Evolutionary conservation across 1,284 basidiomycete genomes (phyloP), one percentile per base, ranked within the genome.

Genomic region (Trichosporon asahii): DNA sequence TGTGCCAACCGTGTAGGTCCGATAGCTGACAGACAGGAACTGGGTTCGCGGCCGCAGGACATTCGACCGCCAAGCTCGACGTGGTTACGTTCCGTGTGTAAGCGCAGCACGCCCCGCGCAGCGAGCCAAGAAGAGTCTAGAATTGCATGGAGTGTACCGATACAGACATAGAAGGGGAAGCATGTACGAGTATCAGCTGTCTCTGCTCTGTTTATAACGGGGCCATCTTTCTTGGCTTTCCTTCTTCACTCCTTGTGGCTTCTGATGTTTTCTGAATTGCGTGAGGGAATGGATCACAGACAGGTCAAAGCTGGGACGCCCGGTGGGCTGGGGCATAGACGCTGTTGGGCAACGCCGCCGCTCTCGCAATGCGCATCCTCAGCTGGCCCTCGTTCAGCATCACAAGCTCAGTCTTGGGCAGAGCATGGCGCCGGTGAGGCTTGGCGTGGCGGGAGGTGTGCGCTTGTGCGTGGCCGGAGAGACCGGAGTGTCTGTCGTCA

Each of bases 31-130:
- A 23, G 7, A 15, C 66, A 93, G 91, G 92, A 23, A 95, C 93
- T 5, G 93, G 93, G 0, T 95, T 91, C 77, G 93, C 93, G 8
- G 91, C 91, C 40, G 93, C 93, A 23, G 93, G 93, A n/a, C 82
- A 93, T 72, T 91, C 93, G n/a, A 92, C 94, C 82, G 90, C 78
- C 27, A 81, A 80, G 67, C 76, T 75, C 40, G 71, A 73, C 15
- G 74, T 73, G 1, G 75, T 80, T 37, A 77, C 78, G 2, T 84
- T 84, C 74, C 72, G 80, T 25, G 80, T 82, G 11, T 82, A 76
- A 23, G 5, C 23, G 44, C 27, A 46, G 23, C 35, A n/a, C n/a
- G n/a, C n/a, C n/a, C n/a, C n/a, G n/a, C n/a, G 31, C 31, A 33
- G 31, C 31, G 31, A 33, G 31, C 31, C n/a, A n/a, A n/a, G n/a